Base-by-base conservation (phyloP, 306 rosid species). In the Prinsepia uniflora region DNA sequence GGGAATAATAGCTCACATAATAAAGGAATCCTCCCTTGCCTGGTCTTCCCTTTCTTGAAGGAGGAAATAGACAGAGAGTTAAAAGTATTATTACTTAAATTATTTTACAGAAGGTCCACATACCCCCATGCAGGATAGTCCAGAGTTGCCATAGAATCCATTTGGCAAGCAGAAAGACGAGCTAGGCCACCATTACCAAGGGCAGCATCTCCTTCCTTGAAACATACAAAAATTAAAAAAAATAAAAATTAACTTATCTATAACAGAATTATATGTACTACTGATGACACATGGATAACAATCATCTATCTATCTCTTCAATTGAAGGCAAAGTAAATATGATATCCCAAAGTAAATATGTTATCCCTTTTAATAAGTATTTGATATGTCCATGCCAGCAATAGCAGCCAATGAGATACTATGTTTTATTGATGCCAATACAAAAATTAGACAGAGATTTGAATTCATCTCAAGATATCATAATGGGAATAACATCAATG, bases 61-160 rank as follows among this genome's bases (percentile, higher is more conserved):
- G 44, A 56, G 63, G 72, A 40, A 45, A 56, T 41, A 44, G 9
- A 18, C 72, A 54, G 7, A 48, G 24, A 46, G 14, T 56, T 56
- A 36, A 67, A 66, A 48, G 76, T 42, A 39, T 0, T 55, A 74
- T 17, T 9, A 44, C 8, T 22, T 13, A 8, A 22, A 67, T 18
- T 66, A 58, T 8, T 20, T 4, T 19, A 53, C 5, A 47, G 36
- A 65, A 40, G 68, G 30, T 43, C 54, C 44, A 43, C 75, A 77
- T 86, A 89, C 89, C 96, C 85, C 92, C 96, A 89, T 45, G 96
- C 96, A 80, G 95, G 95, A 77, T 84, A 84, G 75, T 89, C 91
- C 85, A 89, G 73, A 72, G 91, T 89, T 56, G 96, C 96, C 60
- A 89, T 77, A 73, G 96, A 89, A 83, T 89, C 96, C 87, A 89